Base-by-base conservation (phyloP, 345 rosid species). In the Stellera chamaejasme region DNA sequence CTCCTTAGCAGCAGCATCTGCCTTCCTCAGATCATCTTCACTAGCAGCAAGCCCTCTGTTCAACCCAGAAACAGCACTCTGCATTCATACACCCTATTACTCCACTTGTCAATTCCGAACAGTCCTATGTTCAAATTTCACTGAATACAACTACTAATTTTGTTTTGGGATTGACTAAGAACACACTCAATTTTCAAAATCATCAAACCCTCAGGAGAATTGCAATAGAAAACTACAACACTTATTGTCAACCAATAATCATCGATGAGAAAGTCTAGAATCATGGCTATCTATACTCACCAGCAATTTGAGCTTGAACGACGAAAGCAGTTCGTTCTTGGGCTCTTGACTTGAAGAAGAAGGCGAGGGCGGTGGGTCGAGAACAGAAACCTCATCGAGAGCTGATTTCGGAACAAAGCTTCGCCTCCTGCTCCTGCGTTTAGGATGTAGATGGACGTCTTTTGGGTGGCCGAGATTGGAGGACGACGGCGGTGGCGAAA, bases 41-140 rank as follows among this genome's bases (percentile, higher is more conserved):
- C 62, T 78, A 7, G 94, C 94, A 65, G 81, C 89, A 32, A 90
- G 94, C 52, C 94, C 97, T 79, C 87, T 87, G 69, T 90, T 87
- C 19, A 90, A 70, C 54, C 97, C 94, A 48, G 94, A 83, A 45
- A 90, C 94, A 54, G 66, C 67, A 73, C 83, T 72, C 97, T 90
- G 73, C 79, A 69, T 63, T 50, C 36, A 50, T 58, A 61, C 41
- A 50, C 41, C 23, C 57, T 62, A 52, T n/a, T 49, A 7, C 23
- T 19, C 23, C 23, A 19, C 7, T 9, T 32, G 39, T 32, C 39
- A 32, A 32, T 8, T 32, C 9, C 5, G 9, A 32, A 32, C 5
- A 32, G 39, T 3, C 3, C 39, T 32, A 32, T 3, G 9, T 32
- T 32, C 39, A 2, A 32, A 5, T 5, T 32, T 2, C 9, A 8